Percentiles rank a stretch among this genome's conserved stretches.
These are phyloP conservation scores for Lanmaoa rubissima DNA, from an alignment of 768 basidiomycete genomes.

Conservation along the genomic window DNA sequence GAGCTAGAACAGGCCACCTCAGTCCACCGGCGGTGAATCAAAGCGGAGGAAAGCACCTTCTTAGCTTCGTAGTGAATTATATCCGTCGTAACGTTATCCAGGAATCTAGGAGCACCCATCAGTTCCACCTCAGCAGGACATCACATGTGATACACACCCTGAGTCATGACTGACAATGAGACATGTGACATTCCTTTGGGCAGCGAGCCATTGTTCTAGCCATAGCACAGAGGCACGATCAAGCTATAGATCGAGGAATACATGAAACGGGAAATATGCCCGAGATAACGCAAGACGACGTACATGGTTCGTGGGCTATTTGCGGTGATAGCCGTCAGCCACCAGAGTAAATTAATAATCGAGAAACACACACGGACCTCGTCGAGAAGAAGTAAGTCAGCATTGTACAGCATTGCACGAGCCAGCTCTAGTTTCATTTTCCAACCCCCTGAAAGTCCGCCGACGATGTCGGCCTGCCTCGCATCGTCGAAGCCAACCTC, in stretches of 20 bases:
- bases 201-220: conserved; percentile 85
- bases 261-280: conserved; percentile 16
- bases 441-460: conserved; percentile 94
- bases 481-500: conserved; percentile 92
- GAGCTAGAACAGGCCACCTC: conserved; percentile 47
- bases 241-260: conserved; percentile 45
- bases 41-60: conserved; percentile 50
- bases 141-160: conserved; percentile 52
- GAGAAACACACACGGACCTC: conserved; percentile 50
- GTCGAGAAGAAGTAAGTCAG: conserved; percentile 79
- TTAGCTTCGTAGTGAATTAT: conserved; percentile 97
- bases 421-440: conserved; percentile 99
- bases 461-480: conserved; percentile 82
- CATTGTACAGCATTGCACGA: conserved; percentile 95
- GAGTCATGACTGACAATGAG: conserved; percentile 97
- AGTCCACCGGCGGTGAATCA: conserved; percentile 16
- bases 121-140: conserved; percentile 6
- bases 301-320: conserved; percentile 88
- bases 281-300: conserved; percentile 32
- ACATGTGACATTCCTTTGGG: conserved; percentile 83
- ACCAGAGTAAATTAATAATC: conserved; percentile 20
- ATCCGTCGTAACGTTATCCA: conserved; percentile 94
- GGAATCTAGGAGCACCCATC: conserved; percentile 54
- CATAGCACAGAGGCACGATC: conserved; percentile 85
- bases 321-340: conserved; percentile 25